Evolutionary conservation across 176 grass and related monocot species (phyloP), one percentile per base, ranked within the genome.

Genomic region (Triticum urartu): DNA sequence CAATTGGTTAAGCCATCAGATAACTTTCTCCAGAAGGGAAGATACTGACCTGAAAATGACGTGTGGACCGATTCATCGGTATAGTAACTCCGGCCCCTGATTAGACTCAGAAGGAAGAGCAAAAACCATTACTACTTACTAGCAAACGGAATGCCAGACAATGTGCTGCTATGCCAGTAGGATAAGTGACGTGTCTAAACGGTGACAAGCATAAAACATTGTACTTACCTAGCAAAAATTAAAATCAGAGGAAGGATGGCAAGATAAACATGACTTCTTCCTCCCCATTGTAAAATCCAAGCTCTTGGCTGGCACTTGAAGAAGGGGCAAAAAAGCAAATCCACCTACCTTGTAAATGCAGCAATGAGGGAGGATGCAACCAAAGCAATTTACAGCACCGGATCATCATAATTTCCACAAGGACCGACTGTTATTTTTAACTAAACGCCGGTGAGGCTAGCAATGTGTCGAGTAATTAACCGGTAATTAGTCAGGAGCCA

Each of bases 311-410:
- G 74, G 47, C 26, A 15, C 45, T 48, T 14, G 45, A 48, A 48
- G 45, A 48, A 48, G 45, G 45, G 79, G 60, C 43, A 13, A 77
- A 35, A 87, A 34, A 42, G 75, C 3, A 13, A 38, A 0, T 54
- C 5, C 5, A 54, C 24, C 63, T 65, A 38, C 89, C 80, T 67
- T 84, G 89, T 84, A 38, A 66, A 59, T 84, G 80, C 54, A 84
- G 2, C 67, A n/a, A 48, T n/a, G 45, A 6, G 20, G 65, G 32
- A 79, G 33, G 42, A 87, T 65, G 13, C 33, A 12, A 62, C 54
- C 79, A 86, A 77, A 61, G 22, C 4, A 33, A 14, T 28, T 81
- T 32, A 68, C 36, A 68, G 13, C 14, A 69, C 50, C n/a, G 48
- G 75, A 47, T 77, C 34, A 58, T 76, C 26, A 59, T 77, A 56